Conservation (phyloP, 192 early-diverging fungal species). For the Borealophlyctis nickersoniae region DNA sequence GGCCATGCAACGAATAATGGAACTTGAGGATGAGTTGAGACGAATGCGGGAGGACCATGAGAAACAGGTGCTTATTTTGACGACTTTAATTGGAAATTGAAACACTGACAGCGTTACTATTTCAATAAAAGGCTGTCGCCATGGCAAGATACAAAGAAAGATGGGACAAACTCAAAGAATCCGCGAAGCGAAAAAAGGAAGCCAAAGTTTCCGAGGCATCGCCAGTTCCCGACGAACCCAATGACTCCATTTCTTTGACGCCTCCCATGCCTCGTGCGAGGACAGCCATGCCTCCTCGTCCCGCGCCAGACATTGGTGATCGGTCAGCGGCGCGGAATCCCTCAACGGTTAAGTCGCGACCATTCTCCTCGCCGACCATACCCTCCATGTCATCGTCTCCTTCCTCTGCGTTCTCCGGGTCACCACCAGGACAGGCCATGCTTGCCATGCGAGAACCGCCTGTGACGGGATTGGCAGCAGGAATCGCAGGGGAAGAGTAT, state of each 20-base stretch:
- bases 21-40: constrained; percentile 60
- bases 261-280: background rate
- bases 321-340: background rate
- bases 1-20: constrained; percentile 34
- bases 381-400: constrained; percentile 14
- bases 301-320: background rate
- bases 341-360: background rate
- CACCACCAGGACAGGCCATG: background rate
- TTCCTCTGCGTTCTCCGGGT: background rate
- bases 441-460: background rate
- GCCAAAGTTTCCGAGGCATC: constrained; percentile 16
- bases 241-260: background rate
- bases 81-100: background rate
- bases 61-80: constrained; percentile 34
- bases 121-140: constrained; percentile 37
- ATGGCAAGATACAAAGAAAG: constrained; percentile 70
- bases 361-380: background rate
- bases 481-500: background rate
- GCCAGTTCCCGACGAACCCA: background rate
- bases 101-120: no score
- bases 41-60: constrained; percentile 44
- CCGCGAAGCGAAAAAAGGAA: constrained; percentile 58
- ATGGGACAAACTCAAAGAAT: constrained; percentile 79
- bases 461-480: background rate
- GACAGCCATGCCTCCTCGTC: background rate